These are phyloP conservation scores for Coemansia sp. DNA, from an alignment of 192 early-diverging fungal genomes.

Conservation along the genomic window DNA sequence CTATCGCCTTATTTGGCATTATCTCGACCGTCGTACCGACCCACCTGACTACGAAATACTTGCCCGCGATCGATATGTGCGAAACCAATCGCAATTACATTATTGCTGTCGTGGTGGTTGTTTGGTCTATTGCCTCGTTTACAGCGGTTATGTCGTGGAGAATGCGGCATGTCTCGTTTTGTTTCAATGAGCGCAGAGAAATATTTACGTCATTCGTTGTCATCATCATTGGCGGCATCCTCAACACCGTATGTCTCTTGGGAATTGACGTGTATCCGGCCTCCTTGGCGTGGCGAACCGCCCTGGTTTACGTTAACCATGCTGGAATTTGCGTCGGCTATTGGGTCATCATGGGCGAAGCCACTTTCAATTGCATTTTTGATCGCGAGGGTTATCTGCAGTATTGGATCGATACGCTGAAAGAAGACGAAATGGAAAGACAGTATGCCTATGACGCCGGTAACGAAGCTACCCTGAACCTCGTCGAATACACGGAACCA, in stretches of 20 bases:
- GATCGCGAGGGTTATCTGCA: constrained; percentile 9
- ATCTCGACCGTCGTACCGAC: constrained; percentile 9
- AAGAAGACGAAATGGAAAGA: neutral
- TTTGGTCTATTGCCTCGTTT: constrained; percentile 8
- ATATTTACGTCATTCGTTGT: constrained; percentile 2
- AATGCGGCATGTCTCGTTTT: constrained; percentile 13
- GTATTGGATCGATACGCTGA: constrained; percentile 2
- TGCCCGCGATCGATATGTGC: constrained; percentile 12
- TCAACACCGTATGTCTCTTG: constrained; percentile 13
- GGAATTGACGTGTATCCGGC: constrained; percentile 4
- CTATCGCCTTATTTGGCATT: constrained; percentile 1
- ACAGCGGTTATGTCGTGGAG: constrained; percentile 10
- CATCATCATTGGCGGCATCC: neutral
- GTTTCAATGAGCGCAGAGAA: constrained; percentile 12
- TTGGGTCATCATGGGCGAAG: constrained; percentile 23
- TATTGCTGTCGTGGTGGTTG: neutral
- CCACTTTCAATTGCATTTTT: constrained; percentile 6
- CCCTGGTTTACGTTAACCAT: constrained; percentile 16
- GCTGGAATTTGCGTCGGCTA: neutral
- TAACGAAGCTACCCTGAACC: neutral
- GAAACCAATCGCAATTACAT: constrained; percentile 1
- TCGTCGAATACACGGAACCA: constrained; percentile 5
- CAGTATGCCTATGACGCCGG: neutral
- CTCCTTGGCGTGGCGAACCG: constrained; percentile 7
- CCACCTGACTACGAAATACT: constrained; percentile 11